A percentile compares a stretch with the other conserved stretches of the same genome.
phyloP scores from a whole-genome alignment of 2,329 filamentous ascomycete genomes.

The Penicillium sclerotiorum region DNA sequence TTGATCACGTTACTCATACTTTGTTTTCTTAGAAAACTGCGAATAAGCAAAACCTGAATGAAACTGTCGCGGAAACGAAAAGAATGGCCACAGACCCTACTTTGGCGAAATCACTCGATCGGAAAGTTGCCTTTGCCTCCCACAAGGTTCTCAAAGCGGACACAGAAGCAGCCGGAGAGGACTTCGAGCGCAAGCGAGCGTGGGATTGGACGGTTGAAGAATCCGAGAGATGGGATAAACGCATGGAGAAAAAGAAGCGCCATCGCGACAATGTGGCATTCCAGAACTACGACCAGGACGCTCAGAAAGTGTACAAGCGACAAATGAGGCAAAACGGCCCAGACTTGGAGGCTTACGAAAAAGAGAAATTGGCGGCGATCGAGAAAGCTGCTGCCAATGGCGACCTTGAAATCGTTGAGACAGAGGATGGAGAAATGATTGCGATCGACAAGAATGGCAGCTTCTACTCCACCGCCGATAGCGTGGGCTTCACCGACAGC shows the following conservation, averaged over 20 bases:
- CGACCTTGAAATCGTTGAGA: conserved; percentile 90
- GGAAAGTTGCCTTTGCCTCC: conserved; percentile 82
- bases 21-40: conserved; percentile 44
- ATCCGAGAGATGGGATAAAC: conserved; percentile 89
- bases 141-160: conserved; percentile 95
- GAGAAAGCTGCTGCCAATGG: conserved; percentile 83
- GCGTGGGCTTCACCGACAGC: conserved; percentile 77
- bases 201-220: conserved; percentile 99
- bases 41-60: conserved; percentile 69
- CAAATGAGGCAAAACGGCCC: conserved; percentile 77
- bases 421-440: conserved; percentile 90
- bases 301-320: conserved; percentile 89
- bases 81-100: conserved; percentile 75
- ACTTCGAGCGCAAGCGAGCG: conserved; percentile 95
- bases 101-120: conserved; percentile 75
- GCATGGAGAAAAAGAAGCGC: conserved; percentile 79
- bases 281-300: conserved; percentile 83
- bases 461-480: conserved; percentile 88
- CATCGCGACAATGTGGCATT: conserved; percentile 87
- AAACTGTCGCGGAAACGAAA: conserved; percentile 80
- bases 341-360: conserved; percentile 81
- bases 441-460: conserved; percentile 88
- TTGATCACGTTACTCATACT: conserved; percentile 21
- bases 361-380: conserved; percentile 80
- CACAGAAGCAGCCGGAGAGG: conserved; percentile 78